Conservation (phyloP, 441 rosid species). For the Flueggea neowawraea region DNA sequence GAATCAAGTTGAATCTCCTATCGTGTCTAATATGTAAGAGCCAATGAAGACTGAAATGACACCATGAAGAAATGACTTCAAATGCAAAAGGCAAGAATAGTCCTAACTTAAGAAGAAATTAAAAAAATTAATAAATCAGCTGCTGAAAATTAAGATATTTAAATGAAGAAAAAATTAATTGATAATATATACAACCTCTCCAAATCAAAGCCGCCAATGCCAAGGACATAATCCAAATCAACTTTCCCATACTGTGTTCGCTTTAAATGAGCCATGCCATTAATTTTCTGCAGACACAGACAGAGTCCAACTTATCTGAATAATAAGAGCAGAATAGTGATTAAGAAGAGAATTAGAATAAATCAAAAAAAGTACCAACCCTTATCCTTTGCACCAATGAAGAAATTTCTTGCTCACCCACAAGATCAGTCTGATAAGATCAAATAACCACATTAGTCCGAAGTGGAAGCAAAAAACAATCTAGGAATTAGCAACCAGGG, state of each 20-base stretch:
- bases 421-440: conserved; percentile 77
- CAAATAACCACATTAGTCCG: conserved; percentile 18
- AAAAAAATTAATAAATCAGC: neutral
- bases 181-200: conserved; percentile 60
- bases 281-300: conserved; percentile 55
- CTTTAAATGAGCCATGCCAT: conserved; percentile 76
- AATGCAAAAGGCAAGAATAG: neutral
- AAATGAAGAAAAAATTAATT: conserved; percentile 11
- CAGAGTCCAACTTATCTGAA: conserved; percentile 12
- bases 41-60: too few relatives aligned
- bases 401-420: conserved; percentile 59
- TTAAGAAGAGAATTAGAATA: neutral
- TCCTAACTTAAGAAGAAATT: neutral
- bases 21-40: too few relatives aligned
- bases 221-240: conserved; percentile 96
- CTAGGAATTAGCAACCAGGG: neutral
- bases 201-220: conserved; percentile 97
- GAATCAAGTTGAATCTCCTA: too few relatives aligned
- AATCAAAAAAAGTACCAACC: conserved; percentile 35
- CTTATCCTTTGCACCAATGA: conserved; percentile 68
- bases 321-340: conserved; percentile 12
- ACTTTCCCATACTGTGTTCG: conserved; percentile 80
- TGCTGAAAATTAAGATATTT: neutral
- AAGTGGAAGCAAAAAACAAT: neutral
- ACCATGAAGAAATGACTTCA: neutral